Conservation (phyloP, 2,329 filamentous ascomycete species). For the Mollisiaceae sp. region DNA sequence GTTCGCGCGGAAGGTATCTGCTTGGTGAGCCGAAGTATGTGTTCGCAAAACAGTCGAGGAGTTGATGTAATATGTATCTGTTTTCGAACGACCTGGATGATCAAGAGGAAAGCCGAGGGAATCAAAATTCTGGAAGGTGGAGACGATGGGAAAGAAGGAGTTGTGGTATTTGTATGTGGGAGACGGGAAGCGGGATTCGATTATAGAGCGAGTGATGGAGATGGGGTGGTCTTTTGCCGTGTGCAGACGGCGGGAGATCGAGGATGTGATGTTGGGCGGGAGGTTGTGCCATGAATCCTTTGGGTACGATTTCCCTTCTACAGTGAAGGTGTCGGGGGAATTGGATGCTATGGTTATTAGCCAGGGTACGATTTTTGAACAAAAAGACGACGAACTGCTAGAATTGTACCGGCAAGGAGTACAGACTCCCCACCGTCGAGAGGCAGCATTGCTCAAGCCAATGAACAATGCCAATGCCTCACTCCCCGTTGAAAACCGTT, state of each 20-base stretch:
- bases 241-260: slow-evolving; percentile 81
- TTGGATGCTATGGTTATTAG: slow-evolving; percentile 17
- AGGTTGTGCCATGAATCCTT: slow-evolving; percentile 88
- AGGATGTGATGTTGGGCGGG: slow-evolving; percentile 73
- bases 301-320: slow-evolving; percentile 53
- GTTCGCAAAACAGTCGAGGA: slow-evolving; percentile 82
- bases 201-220: slow-evolving; percentile 86
- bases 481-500: slow-evolving; percentile 27
- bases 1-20: slow-evolving; percentile 77
- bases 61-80: slow-evolving; percentile 97
- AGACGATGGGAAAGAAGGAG: slow-evolving; percentile 80
- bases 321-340: slow-evolving; percentile 1
- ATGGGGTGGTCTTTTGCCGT: slow-evolving; percentile 90
- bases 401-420: slow-evolving; percentile 39
- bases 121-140: slow-evolving; percentile 89
- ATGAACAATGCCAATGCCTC: slow-evolving; percentile 38
- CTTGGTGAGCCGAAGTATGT: slow-evolving; percentile 93
- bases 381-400: slow-evolving; percentile 31
- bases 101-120: slow-evolving; percentile 89
- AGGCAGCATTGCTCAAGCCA: slow-evolving; percentile 29
- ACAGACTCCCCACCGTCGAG: slow-evolving; percentile 30
- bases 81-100: slow-evolving; percentile 84
- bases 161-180: slow-evolving; percentile 79
- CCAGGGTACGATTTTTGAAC: not conserved
- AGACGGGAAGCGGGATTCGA: slow-evolving; percentile 83